phyloP scores from a whole-genome alignment of 495 filamentous ascomycete species.

The Friedmanniomyces endolithicus region DNA sequence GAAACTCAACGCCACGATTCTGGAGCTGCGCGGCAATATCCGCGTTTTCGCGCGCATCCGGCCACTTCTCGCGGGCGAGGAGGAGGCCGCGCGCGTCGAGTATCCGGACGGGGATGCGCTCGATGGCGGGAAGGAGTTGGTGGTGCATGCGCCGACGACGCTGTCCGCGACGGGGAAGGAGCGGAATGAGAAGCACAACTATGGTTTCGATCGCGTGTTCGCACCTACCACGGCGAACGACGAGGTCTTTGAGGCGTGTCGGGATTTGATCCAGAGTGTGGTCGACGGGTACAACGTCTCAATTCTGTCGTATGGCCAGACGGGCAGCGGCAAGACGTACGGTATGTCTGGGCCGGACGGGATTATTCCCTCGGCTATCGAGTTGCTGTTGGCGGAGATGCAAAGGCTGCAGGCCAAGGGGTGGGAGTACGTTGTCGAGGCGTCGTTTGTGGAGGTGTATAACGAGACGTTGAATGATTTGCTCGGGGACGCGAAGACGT shows the following conservation, averaged over 20 bases:
- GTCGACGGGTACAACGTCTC: slow-evolving; percentile 98
- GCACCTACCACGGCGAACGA: slow-evolving; percentile 61
- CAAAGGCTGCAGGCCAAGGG: slow-evolving; percentile 73
- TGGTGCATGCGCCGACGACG: slow-evolving; percentile 69
- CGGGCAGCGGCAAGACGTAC: slow-evolving; percentile 88
- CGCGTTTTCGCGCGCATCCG: slow-evolving; percentile 95
- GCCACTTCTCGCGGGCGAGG: slow-evolving; percentile 48
- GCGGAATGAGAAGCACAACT: slow-evolving; percentile 63
- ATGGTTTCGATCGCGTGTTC: slow-evolving; percentile 92
- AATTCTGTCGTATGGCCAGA: slow-evolving; percentile 98
- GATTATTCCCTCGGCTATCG: slow-evolving; percentile 88
- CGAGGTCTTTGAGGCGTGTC: slow-evolving; percentile 92
- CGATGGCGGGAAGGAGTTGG: slow-evolving; percentile 58
- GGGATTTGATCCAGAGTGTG: slow-evolving; percentile 89
- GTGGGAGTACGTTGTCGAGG: slow-evolving; percentile 89
- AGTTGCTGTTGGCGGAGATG: slow-evolving; percentile 84
- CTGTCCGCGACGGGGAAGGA: slow-evolving; percentile 67
- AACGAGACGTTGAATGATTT: slow-evolving; percentile 95
- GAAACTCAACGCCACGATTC: slow-evolving; percentile 92
- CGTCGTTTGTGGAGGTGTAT: slow-evolving; percentile 97
- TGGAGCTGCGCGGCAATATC: slow-evolving; percentile 98
- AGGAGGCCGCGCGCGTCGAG: slow-evolving; percentile 52
- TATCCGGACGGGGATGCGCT: slow-evolving; percentile 70
- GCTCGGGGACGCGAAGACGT: slow-evolving; percentile 53
- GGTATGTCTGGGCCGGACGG: slow-evolving; percentile 90